These are phyloP conservation scores for Coemansia sp. DNA, from an alignment of 192 early-diverging fungal genomes.

Conservation along the genomic window DNA sequence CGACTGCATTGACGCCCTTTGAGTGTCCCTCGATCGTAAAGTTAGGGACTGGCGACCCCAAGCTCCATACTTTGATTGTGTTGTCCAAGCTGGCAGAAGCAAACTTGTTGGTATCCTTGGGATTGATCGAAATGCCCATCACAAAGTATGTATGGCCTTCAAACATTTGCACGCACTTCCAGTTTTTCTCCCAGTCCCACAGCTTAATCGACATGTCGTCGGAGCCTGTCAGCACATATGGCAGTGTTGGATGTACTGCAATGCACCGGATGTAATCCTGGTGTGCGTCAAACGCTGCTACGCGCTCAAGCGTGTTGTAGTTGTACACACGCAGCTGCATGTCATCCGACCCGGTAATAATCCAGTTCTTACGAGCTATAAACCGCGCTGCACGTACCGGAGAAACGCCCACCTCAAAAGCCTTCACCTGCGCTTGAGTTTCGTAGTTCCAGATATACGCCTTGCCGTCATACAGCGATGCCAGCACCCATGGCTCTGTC, in stretches of 20 bases:
- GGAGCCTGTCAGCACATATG: constrained; percentile 87
- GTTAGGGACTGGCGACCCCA: constrained; percentile 90
- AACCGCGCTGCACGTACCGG: constrained; percentile 98
- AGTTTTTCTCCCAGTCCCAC: constrained; percentile 99
- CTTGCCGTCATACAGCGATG: constrained; percentile 93
- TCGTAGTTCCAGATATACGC: constrained; percentile 99
- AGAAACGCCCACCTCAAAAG: constrained; percentile 92
- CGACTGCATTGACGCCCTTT: constrained; percentile 97
- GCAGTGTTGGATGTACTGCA: constrained; percentile 95
- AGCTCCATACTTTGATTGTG: constrained; percentile 96
- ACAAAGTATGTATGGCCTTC: constrained; percentile 98
- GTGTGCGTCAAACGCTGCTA: constrained; percentile 93
- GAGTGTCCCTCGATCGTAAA: constrained; percentile 96
- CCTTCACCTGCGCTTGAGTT: constrained; percentile 91
- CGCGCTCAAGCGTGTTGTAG: constrained; percentile 99
- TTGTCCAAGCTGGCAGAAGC: constrained; percentile 95
- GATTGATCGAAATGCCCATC: constrained; percentile 96
- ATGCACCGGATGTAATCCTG: constrained; percentile 95
- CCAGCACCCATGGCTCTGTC: constrained; percentile 97
- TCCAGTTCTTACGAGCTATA: constrained; percentile 95
- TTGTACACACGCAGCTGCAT: constrained; percentile 97
- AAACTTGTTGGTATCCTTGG: constrained; percentile 99
- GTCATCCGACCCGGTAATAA: constrained; percentile 95
- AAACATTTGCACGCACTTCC: constrained; percentile 94
- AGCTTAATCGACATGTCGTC: constrained; percentile 98